A percentile compares a stretch with the other conserved stretches of the same genome.
phyloP scores from a whole-genome alignment of 805 yeast genomes.

The Metschnikowia santaceciliae region DNA sequence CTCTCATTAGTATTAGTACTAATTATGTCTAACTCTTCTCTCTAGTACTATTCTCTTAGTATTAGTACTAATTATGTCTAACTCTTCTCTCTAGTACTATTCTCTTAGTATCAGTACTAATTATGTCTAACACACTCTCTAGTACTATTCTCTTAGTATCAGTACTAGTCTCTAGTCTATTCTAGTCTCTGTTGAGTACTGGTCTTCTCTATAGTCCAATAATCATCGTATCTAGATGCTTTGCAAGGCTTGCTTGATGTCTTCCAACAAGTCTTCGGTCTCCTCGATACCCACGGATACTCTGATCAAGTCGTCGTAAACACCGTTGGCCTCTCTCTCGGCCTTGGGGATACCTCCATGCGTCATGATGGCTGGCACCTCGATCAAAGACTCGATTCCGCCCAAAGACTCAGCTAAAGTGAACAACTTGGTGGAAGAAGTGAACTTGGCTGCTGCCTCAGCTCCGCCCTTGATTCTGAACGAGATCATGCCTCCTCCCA shows the following conservation, averaged over 20 bases:
- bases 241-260: constrained; percentile 65
- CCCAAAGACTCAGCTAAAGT: constrained; percentile 89
- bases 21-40: no score
- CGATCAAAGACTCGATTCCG: constrained; percentile 80
- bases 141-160: no score
- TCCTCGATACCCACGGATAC: constrained; percentile 87
- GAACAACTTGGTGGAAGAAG: constrained; percentile 70
- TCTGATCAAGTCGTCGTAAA: constrained; percentile 76
- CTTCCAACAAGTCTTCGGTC: constrained; percentile 67
- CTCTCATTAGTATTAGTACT: no score
- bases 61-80: no score
- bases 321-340: constrained; percentile 76
- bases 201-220: neutral
- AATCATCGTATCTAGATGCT: neutral
- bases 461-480: constrained; percentile 85
- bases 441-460: constrained; percentile 67
- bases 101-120: no score
- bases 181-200: no score
- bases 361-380: constrained; percentile 89
- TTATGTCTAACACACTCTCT: no score
- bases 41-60: no score
- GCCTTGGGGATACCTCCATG: constrained; percentile 85
- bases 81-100: no score
- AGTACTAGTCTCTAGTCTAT: no score
- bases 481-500: constrained; percentile 91